A percentile compares a stretch with the other conserved stretches of the same genome.
Evolutionary conservation across 2,329 filamentous ascomycete species (phyloP).

Genomic region (Xylariaceae sp.): DNA sequence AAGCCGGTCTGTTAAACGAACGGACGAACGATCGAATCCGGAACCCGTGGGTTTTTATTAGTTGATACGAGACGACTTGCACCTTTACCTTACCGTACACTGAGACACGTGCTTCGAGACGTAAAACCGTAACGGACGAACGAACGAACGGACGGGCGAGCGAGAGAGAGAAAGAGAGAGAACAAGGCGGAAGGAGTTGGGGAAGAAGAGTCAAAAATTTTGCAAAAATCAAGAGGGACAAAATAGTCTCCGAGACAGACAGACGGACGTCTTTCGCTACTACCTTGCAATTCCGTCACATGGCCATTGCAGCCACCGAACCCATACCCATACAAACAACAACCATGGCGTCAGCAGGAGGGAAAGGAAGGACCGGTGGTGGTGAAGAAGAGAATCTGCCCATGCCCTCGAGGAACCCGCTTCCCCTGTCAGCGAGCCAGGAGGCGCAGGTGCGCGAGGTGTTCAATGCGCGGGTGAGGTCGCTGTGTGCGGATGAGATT

Average conservation of each 20-base stretch:
- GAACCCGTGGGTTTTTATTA: too few species aligned
- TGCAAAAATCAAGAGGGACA: too few species aligned
- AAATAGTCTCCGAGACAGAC: not conserved
- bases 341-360: constrained; percentile 34
- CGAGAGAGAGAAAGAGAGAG: too few species aligned
- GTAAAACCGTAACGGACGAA: too few species aligned
- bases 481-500: constrained; percentile 70
- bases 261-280: not conserved
- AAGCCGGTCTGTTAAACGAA: too few species aligned
- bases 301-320: constrained; percentile 2
- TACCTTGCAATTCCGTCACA: not conserved
- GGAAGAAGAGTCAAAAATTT: too few species aligned
- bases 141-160: too few species aligned
- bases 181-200: too few species aligned
- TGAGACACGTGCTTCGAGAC: too few species aligned
- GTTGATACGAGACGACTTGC: too few species aligned
- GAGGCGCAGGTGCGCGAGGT: constrained; percentile 36
- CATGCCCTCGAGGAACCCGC: constrained; percentile 66
- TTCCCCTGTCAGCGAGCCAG: constrained; percentile 57
- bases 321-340: constrained; percentile 27
- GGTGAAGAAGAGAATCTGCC: constrained; percentile 26
- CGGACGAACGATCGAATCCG: too few species aligned
- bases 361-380: not conserved
- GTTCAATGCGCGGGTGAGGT: constrained; percentile 58
- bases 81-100: too few species aligned